These are phyloP conservation scores for Nevesoporus exiguus DNA, from an alignment of 768 basidiomycete genomes.

Conservation along the genomic window DNA sequence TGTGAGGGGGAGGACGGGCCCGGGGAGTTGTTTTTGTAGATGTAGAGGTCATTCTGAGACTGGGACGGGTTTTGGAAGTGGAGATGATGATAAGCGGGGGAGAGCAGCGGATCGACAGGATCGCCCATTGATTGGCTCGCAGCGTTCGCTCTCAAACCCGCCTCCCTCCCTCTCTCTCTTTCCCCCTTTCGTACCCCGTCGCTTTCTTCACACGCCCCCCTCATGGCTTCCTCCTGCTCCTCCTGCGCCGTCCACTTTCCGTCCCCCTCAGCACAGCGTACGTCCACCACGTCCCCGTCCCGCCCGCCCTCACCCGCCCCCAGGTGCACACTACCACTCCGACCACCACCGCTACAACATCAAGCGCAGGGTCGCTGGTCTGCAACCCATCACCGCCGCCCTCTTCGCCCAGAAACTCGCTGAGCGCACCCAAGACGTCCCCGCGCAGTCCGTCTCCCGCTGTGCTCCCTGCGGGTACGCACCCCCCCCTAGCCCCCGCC, in stretches of 20 bases:
- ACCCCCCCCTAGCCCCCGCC: background rate
- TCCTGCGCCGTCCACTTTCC: conserved; percentile 88
- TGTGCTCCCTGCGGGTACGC: conserved; percentile 85
- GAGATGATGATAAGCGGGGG: conserved; percentile 50
- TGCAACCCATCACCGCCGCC: conserved; percentile 76
- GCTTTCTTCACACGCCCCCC: conserved; percentile 3
- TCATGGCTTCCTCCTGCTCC: conserved; percentile 64
- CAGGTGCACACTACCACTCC: conserved; percentile 85
- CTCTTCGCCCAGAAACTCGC: conserved; percentile 87
- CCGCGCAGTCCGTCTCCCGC: conserved; percentile 52
- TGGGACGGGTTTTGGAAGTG: conserved; percentile 28
- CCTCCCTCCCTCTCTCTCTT: no score
- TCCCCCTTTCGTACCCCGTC: no score
- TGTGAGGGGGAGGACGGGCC: conserved; percentile 26
- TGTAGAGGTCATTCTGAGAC: conserved; percentile 25
- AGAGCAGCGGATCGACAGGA: conserved; percentile 62
- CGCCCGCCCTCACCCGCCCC: background rate
- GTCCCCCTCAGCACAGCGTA: conserved; percentile 80
- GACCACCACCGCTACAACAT: conserved; percentile 98
- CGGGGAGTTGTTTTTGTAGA: conserved; percentile 33
- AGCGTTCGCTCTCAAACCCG: conserved; percentile 28
- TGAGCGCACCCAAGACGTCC: conserved; percentile 67
- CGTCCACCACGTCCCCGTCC: conserved; percentile 23
- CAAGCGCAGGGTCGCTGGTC: conserved; percentile 88
- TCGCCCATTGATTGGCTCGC: conserved; percentile 52